phyloP scores from a whole-genome alignment of 2,329 filamentous ascomycete species.

The Trichoderma oligosporum region DNA sequence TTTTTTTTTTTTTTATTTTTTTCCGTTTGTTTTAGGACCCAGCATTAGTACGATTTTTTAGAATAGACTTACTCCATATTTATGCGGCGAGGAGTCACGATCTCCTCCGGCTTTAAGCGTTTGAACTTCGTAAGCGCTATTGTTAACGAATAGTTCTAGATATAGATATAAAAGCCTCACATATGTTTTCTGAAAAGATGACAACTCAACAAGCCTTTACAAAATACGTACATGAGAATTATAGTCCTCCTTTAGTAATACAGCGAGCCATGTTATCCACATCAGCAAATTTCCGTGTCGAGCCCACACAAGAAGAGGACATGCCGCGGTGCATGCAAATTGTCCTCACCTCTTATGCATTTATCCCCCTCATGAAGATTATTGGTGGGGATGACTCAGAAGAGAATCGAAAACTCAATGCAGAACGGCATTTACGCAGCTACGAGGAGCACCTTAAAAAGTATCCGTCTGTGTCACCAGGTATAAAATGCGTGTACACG shows the following conservation, averaged over 20 bases:
- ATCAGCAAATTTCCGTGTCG: not conserved
- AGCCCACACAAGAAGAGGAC: conserved; percentile 18
- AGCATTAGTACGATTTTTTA: no score
- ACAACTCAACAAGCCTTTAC: no score
- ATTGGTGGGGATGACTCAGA: conserved; percentile 7
- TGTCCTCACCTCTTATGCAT: conserved; percentile 2
- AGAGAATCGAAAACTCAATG: not conserved
- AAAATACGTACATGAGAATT: no score
- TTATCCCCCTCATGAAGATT: conserved; percentile 2
- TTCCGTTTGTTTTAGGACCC: not conserved
- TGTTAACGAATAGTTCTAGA: no score
- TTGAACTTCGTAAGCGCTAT: no score
- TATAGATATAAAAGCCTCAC: no score
- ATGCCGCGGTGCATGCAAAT: conserved; percentile 20
- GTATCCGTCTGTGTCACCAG: conserved; percentile 13
- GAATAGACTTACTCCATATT: no score
- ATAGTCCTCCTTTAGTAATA: no score
- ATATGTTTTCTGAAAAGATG: not conserved
- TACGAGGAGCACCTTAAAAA: conserved; percentile 9
- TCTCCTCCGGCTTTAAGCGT: not conserved
- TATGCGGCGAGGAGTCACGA: not conserved
- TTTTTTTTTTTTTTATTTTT: not conserved
- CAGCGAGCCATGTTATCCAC: not conserved
- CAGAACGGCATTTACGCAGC: not conserved
- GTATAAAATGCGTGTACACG: conserved; percentile 17